Evolutionary conservation across 148 eudicot species (phyloP).

Genomic region (Fagopyrum esculentum): DNA sequence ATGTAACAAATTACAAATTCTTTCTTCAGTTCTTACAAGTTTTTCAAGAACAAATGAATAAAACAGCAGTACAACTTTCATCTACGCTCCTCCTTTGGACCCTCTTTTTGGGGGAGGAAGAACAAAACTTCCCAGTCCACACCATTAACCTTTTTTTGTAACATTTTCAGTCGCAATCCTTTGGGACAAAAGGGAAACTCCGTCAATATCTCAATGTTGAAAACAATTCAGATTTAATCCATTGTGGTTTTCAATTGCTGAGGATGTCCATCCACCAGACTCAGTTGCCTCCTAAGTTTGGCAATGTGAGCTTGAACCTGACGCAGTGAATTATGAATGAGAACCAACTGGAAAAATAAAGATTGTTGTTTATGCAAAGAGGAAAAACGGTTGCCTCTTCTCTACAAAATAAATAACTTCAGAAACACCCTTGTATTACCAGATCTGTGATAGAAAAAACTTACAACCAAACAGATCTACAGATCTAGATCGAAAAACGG

Average conservation of each 20-base stretch:
- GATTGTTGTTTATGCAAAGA: neutral
- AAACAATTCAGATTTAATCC: constrained; percentile 20
- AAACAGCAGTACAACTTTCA: neutral
- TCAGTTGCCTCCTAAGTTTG: constrained; percentile 64
- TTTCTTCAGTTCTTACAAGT: neutral
- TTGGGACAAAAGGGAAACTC: neutral
- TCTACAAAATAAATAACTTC: too few species aligned
- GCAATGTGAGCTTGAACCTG: constrained; percentile 78
- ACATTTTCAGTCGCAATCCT: neutral
- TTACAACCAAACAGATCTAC: too few species aligned
- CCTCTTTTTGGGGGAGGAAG: neutral
- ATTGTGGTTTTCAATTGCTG: constrained; percentile 42
- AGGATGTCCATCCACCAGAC: constrained; percentile 56
- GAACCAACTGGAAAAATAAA: neutral
- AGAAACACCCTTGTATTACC: too few species aligned
- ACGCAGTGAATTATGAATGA: neutral
- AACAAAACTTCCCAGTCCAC: neutral
- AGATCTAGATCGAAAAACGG: too few species aligned
- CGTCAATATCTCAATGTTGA: neutral
- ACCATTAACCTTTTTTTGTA: neutral
- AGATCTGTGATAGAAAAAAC: too few species aligned
- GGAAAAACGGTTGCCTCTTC: too few species aligned
- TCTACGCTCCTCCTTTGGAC: neutral
- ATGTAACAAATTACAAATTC: neutral
- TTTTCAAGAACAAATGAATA: neutral